Evolutionary conservation across 75 land plant species (phyloP).

Genomic region (Isoetes taiwanensis): DNA sequence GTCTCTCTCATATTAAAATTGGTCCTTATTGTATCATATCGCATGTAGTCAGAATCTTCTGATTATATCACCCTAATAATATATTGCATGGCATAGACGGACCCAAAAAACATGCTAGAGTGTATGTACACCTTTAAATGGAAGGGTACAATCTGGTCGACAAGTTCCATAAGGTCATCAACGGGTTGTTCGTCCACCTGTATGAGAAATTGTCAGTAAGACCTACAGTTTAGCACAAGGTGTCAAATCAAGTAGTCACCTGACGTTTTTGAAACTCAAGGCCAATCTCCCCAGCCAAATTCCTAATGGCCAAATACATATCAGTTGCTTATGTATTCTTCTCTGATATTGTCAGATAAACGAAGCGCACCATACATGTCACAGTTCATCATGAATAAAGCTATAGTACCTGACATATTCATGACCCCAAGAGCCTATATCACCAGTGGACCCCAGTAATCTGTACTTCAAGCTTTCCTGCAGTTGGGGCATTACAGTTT

Average conservation of each 20-base stretch:
- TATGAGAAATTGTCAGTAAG: background rate
- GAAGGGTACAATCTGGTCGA: conserved; percentile 88
- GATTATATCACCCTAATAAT: no score
- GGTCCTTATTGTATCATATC: no score
- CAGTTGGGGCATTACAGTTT: background rate
- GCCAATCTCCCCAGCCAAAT: conserved; percentile 96
- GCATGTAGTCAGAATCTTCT: no score
- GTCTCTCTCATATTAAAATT: no score
- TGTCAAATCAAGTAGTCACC: conserved; percentile 28
- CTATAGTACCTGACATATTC: conserved; percentile 98
- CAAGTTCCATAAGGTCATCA: conserved; percentile 90
- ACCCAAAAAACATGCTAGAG: background rate
- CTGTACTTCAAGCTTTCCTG: conserved; percentile 92
- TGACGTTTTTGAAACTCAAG: conserved; percentile 79
- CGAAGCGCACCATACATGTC: no score
- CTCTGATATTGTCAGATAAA: no score
- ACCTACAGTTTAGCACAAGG: background rate
- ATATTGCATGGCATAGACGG: background rate
- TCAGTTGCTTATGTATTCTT: no score
- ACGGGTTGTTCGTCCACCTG: conserved; percentile 61
- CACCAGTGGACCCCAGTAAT: conserved; percentile 77
- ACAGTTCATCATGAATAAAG: no score
- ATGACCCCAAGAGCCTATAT: conserved; percentile 99
- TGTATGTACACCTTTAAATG: conserved; percentile 72
- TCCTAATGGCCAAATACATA: conserved; percentile 38